Base-by-base conservation (phyloP, 1,139 yeast species). In the Eremothecium gossypii region DNA sequence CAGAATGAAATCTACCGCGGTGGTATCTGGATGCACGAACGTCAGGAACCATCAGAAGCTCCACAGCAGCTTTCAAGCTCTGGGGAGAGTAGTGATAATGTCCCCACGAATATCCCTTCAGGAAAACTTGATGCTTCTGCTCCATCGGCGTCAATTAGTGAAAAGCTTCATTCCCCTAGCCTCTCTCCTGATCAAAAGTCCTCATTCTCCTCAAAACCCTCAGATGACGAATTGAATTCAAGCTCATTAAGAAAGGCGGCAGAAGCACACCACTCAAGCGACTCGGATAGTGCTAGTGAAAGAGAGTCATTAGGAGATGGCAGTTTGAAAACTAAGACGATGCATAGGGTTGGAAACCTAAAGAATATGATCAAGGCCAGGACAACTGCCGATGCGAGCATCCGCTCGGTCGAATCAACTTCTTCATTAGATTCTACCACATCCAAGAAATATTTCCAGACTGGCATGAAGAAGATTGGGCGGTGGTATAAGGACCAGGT, bases 1-100 rank as follows among this genome's bases (percentile, higher is more conserved):
- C 54, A 65, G 1, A 69, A 65, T 13, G 94, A 85, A 48, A 61
- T 84, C 10, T 91, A 78, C 58, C 73, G 96, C 49, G 97, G 96
- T 38, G 98, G 98, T 11, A 79, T 91, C 23, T 91, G 97, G 97
- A 85, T 53, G 14, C 45, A 45, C 8, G 42, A 41, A 17, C 10
- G 13, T 32, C 20, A 36, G 4, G 13, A 27, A 4, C 30, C 30
- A 12, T 26, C 8, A n/a, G 36, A 34, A 9, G 29, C 23, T 14
- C 33, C 31, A 8, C 34, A 38, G 8, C 20, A 20, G 30, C 13
- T 27, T 6, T 41, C 32, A 11, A 30, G 33, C 12, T 36, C 33
- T 11, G 43, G 38, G 11, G 28, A 17, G 11, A n/a, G 10, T 28
- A 27, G n/a, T 10, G 10, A 12, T 30, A 30, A 12, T 13, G 11